Conservation (phyloP, 2,329 filamentous ascomycete species). For the Hymenoscyphus occultus region DNA sequence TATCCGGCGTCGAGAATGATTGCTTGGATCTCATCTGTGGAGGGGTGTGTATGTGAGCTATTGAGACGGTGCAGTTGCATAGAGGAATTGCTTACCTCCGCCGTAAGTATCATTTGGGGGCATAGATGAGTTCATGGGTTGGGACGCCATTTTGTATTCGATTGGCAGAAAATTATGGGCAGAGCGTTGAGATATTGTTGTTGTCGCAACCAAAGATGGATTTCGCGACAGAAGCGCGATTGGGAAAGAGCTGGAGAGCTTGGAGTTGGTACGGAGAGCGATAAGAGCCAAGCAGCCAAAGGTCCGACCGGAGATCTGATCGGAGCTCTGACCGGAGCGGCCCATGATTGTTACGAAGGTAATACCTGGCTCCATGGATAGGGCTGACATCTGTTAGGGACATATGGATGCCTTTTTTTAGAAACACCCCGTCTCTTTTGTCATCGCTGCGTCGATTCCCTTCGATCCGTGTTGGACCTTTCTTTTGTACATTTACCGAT, state of each 20-base stretch:
- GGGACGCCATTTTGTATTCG: constrained; percentile 48
- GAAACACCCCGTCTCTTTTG: not conserved
- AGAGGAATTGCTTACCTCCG: constrained; percentile 48
- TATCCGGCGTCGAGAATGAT: constrained; percentile 95
- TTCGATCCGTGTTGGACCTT: not conserved
- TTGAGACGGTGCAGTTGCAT: constrained; percentile 6
- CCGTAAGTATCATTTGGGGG: constrained; percentile 63
- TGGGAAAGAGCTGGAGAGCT: not conserved
- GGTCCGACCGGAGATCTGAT: not conserved
- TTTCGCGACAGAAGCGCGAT: constrained; percentile 3
- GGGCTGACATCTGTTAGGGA: not conserved
- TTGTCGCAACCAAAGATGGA: constrained; percentile 2
- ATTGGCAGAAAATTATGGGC: constrained; percentile 2
- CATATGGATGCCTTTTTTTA: not conserved
- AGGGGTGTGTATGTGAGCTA: constrained; percentile 15
- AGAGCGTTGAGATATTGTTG: not conserved
- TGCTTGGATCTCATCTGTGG: constrained; percentile 88
- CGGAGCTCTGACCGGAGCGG: not conserved
- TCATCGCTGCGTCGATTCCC: not conserved
- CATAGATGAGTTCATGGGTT: constrained; percentile 53
- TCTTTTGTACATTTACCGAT: not conserved
- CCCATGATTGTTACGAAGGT: not conserved
- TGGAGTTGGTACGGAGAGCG: not conserved
- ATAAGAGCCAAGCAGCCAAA: not conserved
- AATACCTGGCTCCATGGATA: not conserved